A percentile compares a stretch with the other conserved stretches of the same genome.
Conservation (phyloP, 495 filamentous ascomycete species). For the Neurospora sp. region DNA sequence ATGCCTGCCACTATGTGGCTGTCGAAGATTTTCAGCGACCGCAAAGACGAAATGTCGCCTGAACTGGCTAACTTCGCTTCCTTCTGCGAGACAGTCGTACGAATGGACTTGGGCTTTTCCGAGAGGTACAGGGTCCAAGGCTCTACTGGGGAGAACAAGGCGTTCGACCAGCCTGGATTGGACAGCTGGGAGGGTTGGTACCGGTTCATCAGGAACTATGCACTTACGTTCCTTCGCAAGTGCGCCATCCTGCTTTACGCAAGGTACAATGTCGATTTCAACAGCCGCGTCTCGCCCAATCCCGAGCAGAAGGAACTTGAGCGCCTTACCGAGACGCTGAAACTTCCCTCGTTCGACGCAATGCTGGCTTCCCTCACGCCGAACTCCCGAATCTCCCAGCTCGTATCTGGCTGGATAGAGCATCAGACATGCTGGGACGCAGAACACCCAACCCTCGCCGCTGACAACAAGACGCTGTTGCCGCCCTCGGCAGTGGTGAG, state of each 20-base stretch:
- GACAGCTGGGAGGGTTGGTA: slow-evolving; percentile 32
- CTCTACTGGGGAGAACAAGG: slow-evolving; percentile 22
- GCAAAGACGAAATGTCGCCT: slow-evolving; percentile 20
- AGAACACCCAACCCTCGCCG: slow-evolving; percentile 1
- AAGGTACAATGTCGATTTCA: slow-evolving; percentile 80
- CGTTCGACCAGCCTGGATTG: slow-evolving; percentile 32
- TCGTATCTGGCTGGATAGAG: slow-evolving; percentile 70
- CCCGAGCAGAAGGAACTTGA: slow-evolving; percentile 68
- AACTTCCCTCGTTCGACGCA: slow-evolving; percentile 69
- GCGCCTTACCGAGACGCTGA: slow-evolving; percentile 62
- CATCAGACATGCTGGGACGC: slow-evolving; percentile 39
- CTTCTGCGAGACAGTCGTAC: slow-evolving; percentile 28
- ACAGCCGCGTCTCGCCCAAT: slow-evolving; percentile 54
- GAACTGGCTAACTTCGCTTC: slow-evolving; percentile 32
- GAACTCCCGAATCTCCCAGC: slow-evolving; percentile 19
- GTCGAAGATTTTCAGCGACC: slow-evolving; percentile 21
- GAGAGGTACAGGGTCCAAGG: slow-evolving; percentile 1
- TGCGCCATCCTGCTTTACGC: slow-evolving; percentile 72
- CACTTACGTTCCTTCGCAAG: slow-evolving; percentile 84
- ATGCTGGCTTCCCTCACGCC: slow-evolving; percentile 48
- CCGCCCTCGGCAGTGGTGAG: slow-evolving; percentile 41
- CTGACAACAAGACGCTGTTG: slow-evolving; percentile 7
- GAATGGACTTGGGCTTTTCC: slow-evolving; percentile 17
- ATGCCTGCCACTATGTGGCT: slow-evolving; percentile 28
- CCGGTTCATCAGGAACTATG: slow-evolving; percentile 60